Conservation (phyloP, 176 grass and related monocot species). For the Puccinellia tenuiflora region DNA sequence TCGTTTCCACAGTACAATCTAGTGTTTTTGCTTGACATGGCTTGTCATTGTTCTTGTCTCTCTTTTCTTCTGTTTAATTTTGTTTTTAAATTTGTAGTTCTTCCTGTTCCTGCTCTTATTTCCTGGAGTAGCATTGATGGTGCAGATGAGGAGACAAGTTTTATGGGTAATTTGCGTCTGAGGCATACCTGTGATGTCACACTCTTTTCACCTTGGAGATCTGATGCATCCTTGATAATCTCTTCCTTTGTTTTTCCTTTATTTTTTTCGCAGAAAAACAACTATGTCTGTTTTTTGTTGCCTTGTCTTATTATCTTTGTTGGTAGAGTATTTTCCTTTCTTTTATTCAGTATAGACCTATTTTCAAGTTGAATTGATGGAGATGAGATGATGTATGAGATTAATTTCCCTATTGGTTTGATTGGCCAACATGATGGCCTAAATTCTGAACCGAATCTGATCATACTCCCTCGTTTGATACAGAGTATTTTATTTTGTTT, state of each 20-base stretch:
- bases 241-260: background rate
- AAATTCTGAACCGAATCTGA: background rate
- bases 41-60: background rate
- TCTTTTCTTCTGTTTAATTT: background rate
- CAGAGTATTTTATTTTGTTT: no score
- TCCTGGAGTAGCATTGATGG: background rate
- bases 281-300: no score
- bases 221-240: background rate
- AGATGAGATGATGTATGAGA: background rate
- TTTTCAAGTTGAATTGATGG: background rate
- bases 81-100: background rate
- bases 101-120: background rate
- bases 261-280: no score
- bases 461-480: background rate
- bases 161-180: background rate
- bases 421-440: background rate
- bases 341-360: no score
- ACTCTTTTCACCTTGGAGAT: background rate
- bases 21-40: background rate
- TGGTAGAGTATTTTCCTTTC: no score
- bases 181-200: background rate
- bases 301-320: no score
- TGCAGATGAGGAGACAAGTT: background rate
- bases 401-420: background rate
- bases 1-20: no score